phyloP scores from a whole-genome alignment of 352 stramenopile species.

The Globisporangium solare region DNA sequence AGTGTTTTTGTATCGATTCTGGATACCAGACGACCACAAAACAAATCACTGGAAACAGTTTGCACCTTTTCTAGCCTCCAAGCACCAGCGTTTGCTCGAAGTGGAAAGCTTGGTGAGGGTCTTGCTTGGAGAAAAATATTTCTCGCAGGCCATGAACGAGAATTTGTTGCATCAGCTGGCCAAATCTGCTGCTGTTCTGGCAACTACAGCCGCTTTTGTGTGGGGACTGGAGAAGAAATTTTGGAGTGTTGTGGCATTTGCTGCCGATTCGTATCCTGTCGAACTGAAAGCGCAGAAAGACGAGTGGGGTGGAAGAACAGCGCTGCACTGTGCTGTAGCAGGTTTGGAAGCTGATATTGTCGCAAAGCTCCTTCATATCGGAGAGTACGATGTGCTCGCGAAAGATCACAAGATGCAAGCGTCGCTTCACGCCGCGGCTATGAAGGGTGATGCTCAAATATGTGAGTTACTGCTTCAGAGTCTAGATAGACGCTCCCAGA shows the following conservation, averaged over 20 bases:
- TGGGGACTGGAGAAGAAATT: slow-evolving; percentile 32
- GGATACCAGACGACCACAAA: slow-evolving; percentile 4
- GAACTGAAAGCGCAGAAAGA: slow-evolving; percentile 25
- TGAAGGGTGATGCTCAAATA: slow-evolving; percentile 30
- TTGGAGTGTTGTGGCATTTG: slow-evolving; percentile 31
- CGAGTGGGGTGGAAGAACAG: slow-evolving; percentile 33
- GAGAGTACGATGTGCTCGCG: slow-evolving; percentile 34
- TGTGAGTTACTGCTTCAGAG: slow-evolving; percentile 35
- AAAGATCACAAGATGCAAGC: slow-evolving; percentile 41
- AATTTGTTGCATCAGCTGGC: slow-evolving; percentile 43
- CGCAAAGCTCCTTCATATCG: slow-evolving; percentile 31
- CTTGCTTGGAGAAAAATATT: slow-evolving; percentile 30
- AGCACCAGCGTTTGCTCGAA: slow-evolving; percentile 28
- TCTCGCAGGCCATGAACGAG: slow-evolving; percentile 26
- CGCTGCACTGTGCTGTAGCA: slow-evolving; percentile 48
- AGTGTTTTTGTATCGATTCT: slow-evolving; percentile 29
- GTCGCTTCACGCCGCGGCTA: slow-evolving; percentile 42
- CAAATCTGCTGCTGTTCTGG: slow-evolving; percentile 26
- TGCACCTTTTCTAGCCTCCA: slow-evolving; percentile 25
- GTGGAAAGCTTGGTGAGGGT: slow-evolving; percentile 39
- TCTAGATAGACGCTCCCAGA: slow-evolving; percentile 17
- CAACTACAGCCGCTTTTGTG: slow-evolving; percentile 27
- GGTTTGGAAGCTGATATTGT: slow-evolving; percentile 29
- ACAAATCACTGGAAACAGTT: slow-evolving; percentile 28
- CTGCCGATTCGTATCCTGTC: slow-evolving; percentile 30